Percentiles rank a stretch among this genome's conserved stretches.
These are phyloP conservation scores for Russula brevipes DNA, from an alignment of 768 basidiomycete species.

Conservation along the genomic window DNA sequence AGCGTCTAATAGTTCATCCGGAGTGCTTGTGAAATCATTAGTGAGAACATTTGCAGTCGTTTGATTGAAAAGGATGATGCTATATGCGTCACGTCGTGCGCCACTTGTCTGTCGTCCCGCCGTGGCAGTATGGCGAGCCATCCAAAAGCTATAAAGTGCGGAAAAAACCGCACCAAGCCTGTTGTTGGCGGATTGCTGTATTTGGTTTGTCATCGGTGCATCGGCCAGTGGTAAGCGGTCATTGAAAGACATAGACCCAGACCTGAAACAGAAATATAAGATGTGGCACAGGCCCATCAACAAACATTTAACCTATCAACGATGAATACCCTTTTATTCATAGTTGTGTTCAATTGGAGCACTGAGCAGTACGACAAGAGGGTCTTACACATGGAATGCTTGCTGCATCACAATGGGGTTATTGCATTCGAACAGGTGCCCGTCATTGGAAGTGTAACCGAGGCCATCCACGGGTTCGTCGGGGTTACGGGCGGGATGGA, in stretches of 20 bases:
- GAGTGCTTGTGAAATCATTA: conserved; percentile 45
- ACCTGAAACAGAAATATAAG: conserved; percentile 34
- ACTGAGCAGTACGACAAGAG: neutral
- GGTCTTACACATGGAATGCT: conserved; percentile 54
- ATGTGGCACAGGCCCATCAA: neutral
- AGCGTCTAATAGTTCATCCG: conserved; percentile 40
- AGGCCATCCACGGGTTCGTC: conserved; percentile 31
- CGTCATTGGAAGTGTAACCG: conserved; percentile 52
- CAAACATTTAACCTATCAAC: conserved; percentile 44
- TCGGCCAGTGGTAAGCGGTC: conserved; percentile 44
- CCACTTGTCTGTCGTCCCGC: conserved; percentile 26
- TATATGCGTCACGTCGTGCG: conserved; percentile 49
- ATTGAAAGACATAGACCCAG: conserved; percentile 41
- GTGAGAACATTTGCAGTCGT: conserved; percentile 27
- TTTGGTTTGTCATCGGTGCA: conserved; percentile 40
- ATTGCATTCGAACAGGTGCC: conserved; percentile 50
- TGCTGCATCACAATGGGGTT: conserved; percentile 51
- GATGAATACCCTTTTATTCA: conserved; percentile 40
- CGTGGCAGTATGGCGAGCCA: conserved; percentile 40
- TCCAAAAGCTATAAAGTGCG: conserved; percentile 52
- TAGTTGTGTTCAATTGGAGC: neutral
- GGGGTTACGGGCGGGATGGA: conserved; percentile 40
- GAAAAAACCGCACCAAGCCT: conserved; percentile 57
- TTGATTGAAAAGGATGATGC: conserved; percentile 45
- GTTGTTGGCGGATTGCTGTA: conserved; percentile 38